Evolutionary conservation across 2,329 filamentous ascomycete genomes (phyloP), one percentile per base, ranked within the genome.

Genomic region (Diaporthe caulivora): DNA sequence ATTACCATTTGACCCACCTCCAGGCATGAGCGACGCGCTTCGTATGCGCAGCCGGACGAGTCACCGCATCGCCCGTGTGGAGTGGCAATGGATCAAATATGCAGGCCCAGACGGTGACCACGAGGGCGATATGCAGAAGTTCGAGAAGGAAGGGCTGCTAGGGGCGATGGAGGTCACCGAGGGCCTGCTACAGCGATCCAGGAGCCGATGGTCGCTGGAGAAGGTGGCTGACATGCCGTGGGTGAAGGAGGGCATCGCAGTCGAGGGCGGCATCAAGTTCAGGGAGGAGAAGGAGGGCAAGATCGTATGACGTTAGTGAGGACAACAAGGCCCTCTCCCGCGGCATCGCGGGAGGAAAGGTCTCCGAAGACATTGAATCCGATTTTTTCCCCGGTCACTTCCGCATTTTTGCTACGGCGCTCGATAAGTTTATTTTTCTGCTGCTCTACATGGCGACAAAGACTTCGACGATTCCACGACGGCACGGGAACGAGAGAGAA

Each of bases 81-180:
- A 99, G 80, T 99, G 97, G 97, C 91, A 93, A 62, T 99, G 97
- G 97, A 92, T 95, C 75, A 91, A 93, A 74, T 98, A 93, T 80
- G 95, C 92, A 1, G 92, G 95, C 72, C 91, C 93, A 15, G 94
- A 97, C 71, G 95, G 95, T 47, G 95, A 98, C 71, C 97, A 97
- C 87, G 95, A 98, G 64, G 87, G 87, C 3, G 87, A 90, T 77
- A 84, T 86, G 75, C 86, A 81, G 77, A 91, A 89, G 75, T 92
- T 92, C 76, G 89, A 89, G 72, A 90, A 89, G 8, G 86, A 86
- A 65, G 92, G 89, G 1, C 88, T 97, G 69, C 87, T 91, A 49
- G 95, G 94, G 0, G 95, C 95, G 9, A 93, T 93, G 84, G 87
- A 91, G 55, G 93, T 95, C 70, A 95, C 97, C 0, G 95, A 98